Evolutionary conservation across 2,329 filamentous ascomycete genomes (phyloP).

Genomic region (Colletotrichum scovillei): DNA sequence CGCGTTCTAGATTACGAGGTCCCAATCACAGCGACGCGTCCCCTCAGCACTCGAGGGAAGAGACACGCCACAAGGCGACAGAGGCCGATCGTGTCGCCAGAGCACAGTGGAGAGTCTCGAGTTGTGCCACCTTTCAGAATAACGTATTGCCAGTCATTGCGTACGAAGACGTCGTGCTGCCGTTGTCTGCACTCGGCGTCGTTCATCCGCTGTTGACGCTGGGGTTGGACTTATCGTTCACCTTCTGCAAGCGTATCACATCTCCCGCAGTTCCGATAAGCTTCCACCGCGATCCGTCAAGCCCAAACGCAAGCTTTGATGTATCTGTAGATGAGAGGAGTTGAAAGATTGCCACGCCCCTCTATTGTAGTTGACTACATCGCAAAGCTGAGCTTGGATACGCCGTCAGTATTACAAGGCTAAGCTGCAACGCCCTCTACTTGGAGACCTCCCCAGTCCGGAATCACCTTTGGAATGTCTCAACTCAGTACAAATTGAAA

Average conservation of each 20-base stretch:
- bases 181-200: neutral
- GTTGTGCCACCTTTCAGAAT: neutral
- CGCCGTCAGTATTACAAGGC: no score
- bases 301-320: no score
- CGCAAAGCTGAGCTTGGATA: no score
- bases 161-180: neutral
- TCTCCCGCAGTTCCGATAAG: no score
- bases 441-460: no score
- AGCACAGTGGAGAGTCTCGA: neutral
- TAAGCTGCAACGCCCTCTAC: no score
- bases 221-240: neutral
- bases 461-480: no score
- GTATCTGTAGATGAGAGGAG: no score
- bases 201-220: constrained; percentile 1
- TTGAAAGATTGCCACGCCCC: no score
- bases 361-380: no score
- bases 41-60: neutral
- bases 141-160: neutral
- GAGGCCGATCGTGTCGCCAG: neutral
- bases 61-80: neutral
- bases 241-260: neutral
- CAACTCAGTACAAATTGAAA: no score
- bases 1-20: neutral
- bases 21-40: neutral
- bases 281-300: no score